Evolutionary conservation across 441 rosid genomes (phyloP), one percentile per base, ranked within the genome.

Genomic region (Gossypium armourianum): DNA sequence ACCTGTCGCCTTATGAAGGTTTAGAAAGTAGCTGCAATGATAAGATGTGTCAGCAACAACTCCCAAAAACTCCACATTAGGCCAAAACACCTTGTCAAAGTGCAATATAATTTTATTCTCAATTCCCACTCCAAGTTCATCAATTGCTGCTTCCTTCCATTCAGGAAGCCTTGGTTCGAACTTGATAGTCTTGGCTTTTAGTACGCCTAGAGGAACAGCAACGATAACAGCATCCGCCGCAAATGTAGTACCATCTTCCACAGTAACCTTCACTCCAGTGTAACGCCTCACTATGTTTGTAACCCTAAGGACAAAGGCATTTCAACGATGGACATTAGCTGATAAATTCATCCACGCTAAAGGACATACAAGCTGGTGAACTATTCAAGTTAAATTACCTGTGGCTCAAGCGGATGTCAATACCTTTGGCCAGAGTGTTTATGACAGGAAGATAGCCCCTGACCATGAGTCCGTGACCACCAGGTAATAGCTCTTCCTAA

Each of bases 381-480:
- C 21, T 40, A 40, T 58, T 68, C 57, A 50, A 60, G 24, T 26
- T 63, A 72, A 61, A 12, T 4, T 81, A 92, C 97, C 93, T 89
- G 81, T 86, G 96, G 70, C 72, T 79, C 77, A 94, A 57, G 71
- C 90, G 96, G 64, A 92, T 83, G 78, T 92, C 94, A 45, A 94
- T 94, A 53, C 97, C 97, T 82, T 89, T 88, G 32, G 97, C 92
- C 62, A 92, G 97, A 55, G 99, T 88, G 86, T 92, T 89, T 68
- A 94, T 85, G 29, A 94, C 94, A 59, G 97, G 97, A 53, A 87
- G 86, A 79, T 94, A 94, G 56, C 97, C 97, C 83, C 97, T 81
- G 16, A 92, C 97, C 97, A 94, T 94, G 64, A 94, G 89, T 61
- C 97, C 98, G 54, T 94, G 99, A 62, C 99, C 98, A 72, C 98